phyloP scores from a whole-genome alignment of 2,329 filamentous ascomycete genomes.

The Mollisiaceae sp. region DNA sequence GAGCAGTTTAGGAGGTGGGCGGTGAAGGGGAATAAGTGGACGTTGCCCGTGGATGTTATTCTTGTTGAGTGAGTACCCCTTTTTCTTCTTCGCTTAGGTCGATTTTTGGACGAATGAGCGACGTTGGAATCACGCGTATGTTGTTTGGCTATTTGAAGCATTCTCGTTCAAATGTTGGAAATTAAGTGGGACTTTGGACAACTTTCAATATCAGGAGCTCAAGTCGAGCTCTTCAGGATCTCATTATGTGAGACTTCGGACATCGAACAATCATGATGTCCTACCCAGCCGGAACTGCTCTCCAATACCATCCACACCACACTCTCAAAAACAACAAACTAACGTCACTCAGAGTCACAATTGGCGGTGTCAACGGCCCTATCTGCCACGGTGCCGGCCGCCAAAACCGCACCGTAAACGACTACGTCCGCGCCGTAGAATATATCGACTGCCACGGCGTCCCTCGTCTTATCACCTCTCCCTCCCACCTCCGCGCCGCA shows the following conservation, averaged over 20 bases:
- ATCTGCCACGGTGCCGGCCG: slow-evolving; percentile 55
- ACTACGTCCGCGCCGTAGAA: slow-evolving; percentile 53
- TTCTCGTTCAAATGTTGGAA: background rate
- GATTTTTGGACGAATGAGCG: background rate
- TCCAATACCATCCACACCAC: too few relatives aligned
- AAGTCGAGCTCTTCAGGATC: background rate
- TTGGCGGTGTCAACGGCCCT: slow-evolving; percentile 51
- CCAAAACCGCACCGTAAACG: slow-evolving; percentile 50
- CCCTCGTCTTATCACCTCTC: slow-evolving; percentile 47
- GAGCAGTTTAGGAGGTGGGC: slow-evolving; percentile 53
- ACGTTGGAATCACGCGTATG: background rate
- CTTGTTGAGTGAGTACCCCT: slow-evolving; percentile 47
- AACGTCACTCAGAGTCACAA: slow-evolving; percentile 45
- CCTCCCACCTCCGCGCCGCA: slow-evolving; percentile 48
- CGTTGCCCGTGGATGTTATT: slow-evolving; percentile 52
- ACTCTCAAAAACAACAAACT: background rate
- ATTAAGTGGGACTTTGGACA: background rate
- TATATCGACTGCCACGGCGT: slow-evolving; percentile 53
- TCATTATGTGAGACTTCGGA: background rate
- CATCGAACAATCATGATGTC: too few relatives aligned
- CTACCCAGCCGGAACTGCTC: too few relatives aligned
- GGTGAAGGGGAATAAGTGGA: slow-evolving; percentile 47
- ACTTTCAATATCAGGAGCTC: background rate
- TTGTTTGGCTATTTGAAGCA: background rate
- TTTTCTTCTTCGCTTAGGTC: background rate